Evolutionary conservation across 495 filamentous ascomycete species (phyloP), one percentile per base, ranked within the genome.

Genomic region (Penicillium herquei): DNA sequence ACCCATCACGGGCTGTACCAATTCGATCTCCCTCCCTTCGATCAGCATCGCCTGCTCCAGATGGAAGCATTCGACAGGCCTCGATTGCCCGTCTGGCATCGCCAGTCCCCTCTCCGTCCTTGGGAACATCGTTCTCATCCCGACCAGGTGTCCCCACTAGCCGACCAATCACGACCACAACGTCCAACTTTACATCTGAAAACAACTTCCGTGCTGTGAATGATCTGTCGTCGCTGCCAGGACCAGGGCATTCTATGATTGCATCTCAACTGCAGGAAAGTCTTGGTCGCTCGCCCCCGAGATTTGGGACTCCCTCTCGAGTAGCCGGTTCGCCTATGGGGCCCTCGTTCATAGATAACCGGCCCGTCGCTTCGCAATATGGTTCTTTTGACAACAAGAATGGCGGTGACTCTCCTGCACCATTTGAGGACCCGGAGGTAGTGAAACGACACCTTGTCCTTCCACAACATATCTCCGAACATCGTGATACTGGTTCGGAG

Each of bases 361-460:
- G 61, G 18, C 76, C 74, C 17, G 71, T 80, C 4, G 80, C 81
- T 40, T 87, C 87, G 41, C 86, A 84, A 47, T 91, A 92, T 68
- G 91, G 89, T 37, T 94, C 91, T 7, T 88, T 93, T 61, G 90
- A 94, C 39, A 79, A 77, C 32, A 82, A 81, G 39, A 70, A 69
- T 11, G 69, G 71, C n/a, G 70, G 62, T 34, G 74, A 74, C 31
- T 55, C 63, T 4, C 59, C 58, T 12, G 78, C 68, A 16, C 81
- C 87, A 9, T 84, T 80, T 59, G 91, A 96, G 67, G 87, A 95
- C 51, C 86, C 87, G 6, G 88, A 91, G 64, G 85, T 96, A 17
- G 78, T 96, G 43, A 89, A 81, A 70, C 78, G 91, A 57, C 91
- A 96, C 76, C 67, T 96, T 46, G 91, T 96, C 6, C 85, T 85